These are phyloP conservation scores for Cenchrus americanus DNA, from an alignment of 176 grass and related monocot species.

Conservation along the genomic window DNA sequence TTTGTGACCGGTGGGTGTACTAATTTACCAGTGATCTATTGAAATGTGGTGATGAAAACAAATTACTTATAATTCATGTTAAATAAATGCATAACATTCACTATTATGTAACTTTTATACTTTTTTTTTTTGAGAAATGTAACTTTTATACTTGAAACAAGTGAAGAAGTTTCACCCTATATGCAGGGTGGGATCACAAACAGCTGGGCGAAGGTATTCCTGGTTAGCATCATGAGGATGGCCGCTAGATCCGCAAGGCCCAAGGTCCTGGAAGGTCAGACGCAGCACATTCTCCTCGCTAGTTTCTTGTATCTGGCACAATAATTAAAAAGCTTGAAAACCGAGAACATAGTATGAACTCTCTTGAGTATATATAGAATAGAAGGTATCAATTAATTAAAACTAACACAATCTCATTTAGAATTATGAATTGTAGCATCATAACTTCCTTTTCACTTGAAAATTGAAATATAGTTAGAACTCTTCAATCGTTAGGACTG, in stretches of 20 bases:
- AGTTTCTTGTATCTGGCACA: conserved; percentile 54
- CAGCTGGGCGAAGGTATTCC: conserved; percentile 26
- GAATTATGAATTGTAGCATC: background rate
- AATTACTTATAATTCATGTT: background rate
- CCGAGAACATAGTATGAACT: background rate
- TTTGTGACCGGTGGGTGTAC: background rate
- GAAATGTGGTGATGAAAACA: background rate
- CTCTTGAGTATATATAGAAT: background rate
- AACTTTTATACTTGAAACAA: background rate
- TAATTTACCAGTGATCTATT: background rate
- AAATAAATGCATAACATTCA: background rate
- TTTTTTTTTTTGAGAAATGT: no score
- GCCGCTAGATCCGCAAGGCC: conserved; percentile 47
- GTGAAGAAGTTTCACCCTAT: conserved; percentile 49
- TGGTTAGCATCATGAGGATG: conserved; percentile 44
- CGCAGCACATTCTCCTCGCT: conserved; percentile 50
- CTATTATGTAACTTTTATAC: no score
- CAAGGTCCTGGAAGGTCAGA: conserved; percentile 42
- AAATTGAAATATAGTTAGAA: background rate
- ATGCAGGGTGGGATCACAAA: conserved; percentile 58
- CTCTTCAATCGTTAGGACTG: background rate
- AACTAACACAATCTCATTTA: background rate
- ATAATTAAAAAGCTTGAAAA: conserved; percentile 29
- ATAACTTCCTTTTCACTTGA: conserved; percentile 8
- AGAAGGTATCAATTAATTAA: background rate